Conservation (phyloP, 495 filamentous ascomycete species). For the Aspergillus steynii region DNA sequence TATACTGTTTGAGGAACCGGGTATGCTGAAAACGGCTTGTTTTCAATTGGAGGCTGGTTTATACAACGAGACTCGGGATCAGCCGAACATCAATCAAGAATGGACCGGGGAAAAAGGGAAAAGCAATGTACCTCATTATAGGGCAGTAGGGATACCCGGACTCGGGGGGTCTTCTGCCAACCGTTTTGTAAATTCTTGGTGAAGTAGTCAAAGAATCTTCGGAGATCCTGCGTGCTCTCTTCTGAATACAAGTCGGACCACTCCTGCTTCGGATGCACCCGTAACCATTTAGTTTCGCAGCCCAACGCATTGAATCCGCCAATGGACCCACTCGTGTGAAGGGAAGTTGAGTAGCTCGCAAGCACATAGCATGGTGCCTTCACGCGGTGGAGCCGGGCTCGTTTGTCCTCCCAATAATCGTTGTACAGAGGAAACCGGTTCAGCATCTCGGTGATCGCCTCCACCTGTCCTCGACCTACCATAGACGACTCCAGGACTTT, state of each 20-base stretch:
- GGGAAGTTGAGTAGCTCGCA: slow-evolving; percentile 18
- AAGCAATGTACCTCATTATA: neutral
- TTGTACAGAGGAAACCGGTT: slow-evolving; percentile 16
- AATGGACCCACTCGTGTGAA: neutral
- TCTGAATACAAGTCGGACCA: neutral
- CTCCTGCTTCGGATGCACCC: neutral
- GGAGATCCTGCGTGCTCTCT: neutral
- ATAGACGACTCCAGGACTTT: slow-evolving; percentile 3
- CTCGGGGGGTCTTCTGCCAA: neutral
- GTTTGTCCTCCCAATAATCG: slow-evolving; percentile 29
- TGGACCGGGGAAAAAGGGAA: neutral
- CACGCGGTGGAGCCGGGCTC: slow-evolving; percentile 17
- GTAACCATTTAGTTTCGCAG: neutral
- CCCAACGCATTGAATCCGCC: neutral
- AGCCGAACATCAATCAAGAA: neutral
- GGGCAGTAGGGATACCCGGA: neutral
- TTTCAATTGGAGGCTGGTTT: no score
- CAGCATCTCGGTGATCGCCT: slow-evolving; percentile 7
- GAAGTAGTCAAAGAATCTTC: neutral
- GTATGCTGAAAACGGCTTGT: neutral
- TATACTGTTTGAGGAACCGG: neutral
- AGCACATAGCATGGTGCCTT: slow-evolving; percentile 24
- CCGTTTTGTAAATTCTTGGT: neutral
- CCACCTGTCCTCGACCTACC: neutral
- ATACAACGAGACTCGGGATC: no score